Evolutionary conservation across 768 basidiomycete genomes (phyloP), one percentile per base, ranked within the genome.

Genomic region (Atractiella rhizophila): DNA sequence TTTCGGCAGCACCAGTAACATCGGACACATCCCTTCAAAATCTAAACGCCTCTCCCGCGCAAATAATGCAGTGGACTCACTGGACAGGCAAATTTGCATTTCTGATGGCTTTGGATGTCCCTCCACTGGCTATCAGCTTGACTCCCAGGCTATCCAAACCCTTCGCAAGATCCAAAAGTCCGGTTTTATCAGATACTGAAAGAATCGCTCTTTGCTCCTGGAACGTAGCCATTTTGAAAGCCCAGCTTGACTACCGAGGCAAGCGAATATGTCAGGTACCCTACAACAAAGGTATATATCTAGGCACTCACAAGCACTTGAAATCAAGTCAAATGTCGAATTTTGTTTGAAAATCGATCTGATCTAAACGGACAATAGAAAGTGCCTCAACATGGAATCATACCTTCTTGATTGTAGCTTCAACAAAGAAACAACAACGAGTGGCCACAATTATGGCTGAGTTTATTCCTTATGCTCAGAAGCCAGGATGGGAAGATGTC

Each of bases 1-100:
- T 96, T 60, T 98, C 91, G 4, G 91, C 88, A 0, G 85, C 85
- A 54, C 86, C 88, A 36, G 91, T 96, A 60, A 96, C 76, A 56
- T 81, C 76, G 4, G 88, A 80, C 40, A 98, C 85, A 68, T 98
- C 91, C 48, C 91, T 98, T 51, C 31, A 37, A 41, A 41, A 37
- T n/a, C 29, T 25, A 30, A 30, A 30, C 12, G 11, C 29, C n/a
- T 16, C 16, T 12, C 34, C 34, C 34, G 34, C 11, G 10, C 34
- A 19, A 11, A 33, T 15, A 29, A 21, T 8, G 15, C 29, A 19
- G 31, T 23, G 25, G 20, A 68, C 80, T 49, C 55, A 82, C 88
- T 82, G 73, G 52, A 96, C 85, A 26, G 73, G 65, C 47, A 94
- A 70, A 8, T 82, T 85, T 24, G 80, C 74, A 28, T 94, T 85